Conservation (phyloP, 768 basidiomycete genomes). For the Suillus bovinus region DNA sequence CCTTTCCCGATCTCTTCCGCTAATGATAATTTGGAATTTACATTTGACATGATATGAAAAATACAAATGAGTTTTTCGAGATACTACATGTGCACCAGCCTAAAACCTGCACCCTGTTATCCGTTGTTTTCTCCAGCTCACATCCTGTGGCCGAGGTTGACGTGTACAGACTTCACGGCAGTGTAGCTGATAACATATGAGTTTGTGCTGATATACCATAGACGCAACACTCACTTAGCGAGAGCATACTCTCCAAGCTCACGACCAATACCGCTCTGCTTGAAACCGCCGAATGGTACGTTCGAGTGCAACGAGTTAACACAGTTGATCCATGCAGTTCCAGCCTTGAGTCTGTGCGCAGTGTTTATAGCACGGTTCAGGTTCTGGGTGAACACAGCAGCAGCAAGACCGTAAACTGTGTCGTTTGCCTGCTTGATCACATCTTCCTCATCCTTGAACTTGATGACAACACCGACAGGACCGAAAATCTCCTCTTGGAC, state of each 20-base stretch:
- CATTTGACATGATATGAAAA: background rate
- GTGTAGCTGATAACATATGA: constrained; percentile 43
- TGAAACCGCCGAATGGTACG: constrained; percentile 86
- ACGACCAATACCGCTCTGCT: constrained; percentile 79
- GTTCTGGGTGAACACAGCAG: constrained; percentile 82
- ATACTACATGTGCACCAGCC: background rate
- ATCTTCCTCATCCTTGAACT: constrained; percentile 71
- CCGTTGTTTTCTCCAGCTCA: constrained; percentile 9
- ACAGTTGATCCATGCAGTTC: constrained; percentile 69
- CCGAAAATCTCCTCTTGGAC: constrained; percentile 80
- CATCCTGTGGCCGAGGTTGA: constrained; percentile 44
- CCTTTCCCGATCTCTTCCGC: background rate
- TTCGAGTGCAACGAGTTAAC: constrained; percentile 30
- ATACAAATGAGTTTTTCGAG: background rate
- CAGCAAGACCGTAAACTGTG: constrained; percentile 83
- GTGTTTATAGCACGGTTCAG: constrained; percentile 71
- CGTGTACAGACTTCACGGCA: constrained; percentile 60
- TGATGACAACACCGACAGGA: constrained; percentile 74
- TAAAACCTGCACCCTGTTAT: background rate
- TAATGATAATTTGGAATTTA: background rate
- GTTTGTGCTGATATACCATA: background rate
- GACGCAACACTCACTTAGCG: constrained; percentile 36
- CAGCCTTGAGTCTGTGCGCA: constrained; percentile 76
- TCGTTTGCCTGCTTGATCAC: constrained; percentile 81
- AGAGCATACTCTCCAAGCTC: constrained; percentile 80